Evolutionary conservation across 306 rosid species (phyloP), one percentile per base, ranked within the genome.

Genomic region (Cotoneaster glaucophyllus): DNA sequence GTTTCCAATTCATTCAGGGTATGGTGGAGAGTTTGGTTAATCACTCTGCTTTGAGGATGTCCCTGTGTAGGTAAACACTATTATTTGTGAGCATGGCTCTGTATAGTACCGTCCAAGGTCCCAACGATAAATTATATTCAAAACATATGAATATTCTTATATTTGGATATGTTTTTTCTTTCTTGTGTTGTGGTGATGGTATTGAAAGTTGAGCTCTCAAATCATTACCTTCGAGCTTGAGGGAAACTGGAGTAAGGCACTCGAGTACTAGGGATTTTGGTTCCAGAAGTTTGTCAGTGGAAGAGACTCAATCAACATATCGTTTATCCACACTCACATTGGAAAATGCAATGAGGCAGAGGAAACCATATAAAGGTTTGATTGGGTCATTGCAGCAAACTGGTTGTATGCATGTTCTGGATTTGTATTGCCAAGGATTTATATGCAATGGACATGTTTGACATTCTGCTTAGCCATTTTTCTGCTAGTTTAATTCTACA

Each of bases 181-280:
- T 53, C 53, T 18, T 82, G 64, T 82, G 73, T 71, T 45, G 29
- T 83, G 80, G 56, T 86, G 88, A 59, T 85, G 77, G 78, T 44
- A 83, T 72, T 73, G 18, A 75, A 78, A 94, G 98, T 70, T 91
- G 81, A 79, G 82, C 67, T 90, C 98, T 61, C 98, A 94, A 94
- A 88, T 86, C 74, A 90, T 85, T 77, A 91, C 90, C 53, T 86
- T 84, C 39, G 96, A 94, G 94, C 98, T 91, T 24, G 97, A 94
- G 85, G 98, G 97, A 85, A 90, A 90, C 71, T 94, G 98, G 97
- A 92, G 96, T 76, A 91, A 91, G 93, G 98, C 98, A 80, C 97
- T 94, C 50, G 97, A 94, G 86, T 90, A 85, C 73, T 94, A 88
- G 84, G 74, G 85, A 86, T 76, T 76, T 53, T 79, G 77, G 79